phyloP scores from a whole-genome alignment of 2,329 filamentous ascomycete species.

The Fusarium sp. region DNA sequence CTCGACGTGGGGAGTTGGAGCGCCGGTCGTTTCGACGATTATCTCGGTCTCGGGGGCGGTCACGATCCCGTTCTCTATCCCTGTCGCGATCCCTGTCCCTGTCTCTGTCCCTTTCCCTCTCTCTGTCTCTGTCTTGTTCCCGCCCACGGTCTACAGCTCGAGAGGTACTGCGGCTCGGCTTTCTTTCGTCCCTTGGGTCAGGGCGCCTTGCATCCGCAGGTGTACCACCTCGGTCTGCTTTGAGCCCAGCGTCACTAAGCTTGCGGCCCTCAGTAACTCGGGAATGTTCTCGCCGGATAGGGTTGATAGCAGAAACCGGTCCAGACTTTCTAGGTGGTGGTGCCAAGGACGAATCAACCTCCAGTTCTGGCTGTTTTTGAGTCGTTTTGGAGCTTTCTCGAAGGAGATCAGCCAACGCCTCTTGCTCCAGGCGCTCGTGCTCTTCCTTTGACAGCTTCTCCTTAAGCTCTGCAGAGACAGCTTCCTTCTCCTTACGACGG shows the following conservation, averaged over 20 bases:
- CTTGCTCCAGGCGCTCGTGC: slow-evolving; percentile 63
- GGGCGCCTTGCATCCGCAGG: slow-evolving; percentile 43
- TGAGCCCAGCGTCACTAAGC: slow-evolving; percentile 44
- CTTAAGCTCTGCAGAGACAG: slow-evolving; percentile 56
- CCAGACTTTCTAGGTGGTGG: slow-evolving; percentile 62
- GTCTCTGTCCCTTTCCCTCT: slow-evolving; percentile 38
- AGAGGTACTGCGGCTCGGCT: slow-evolving; percentile 48
- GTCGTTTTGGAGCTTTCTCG: slow-evolving; percentile 64
- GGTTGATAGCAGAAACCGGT: slow-evolving; percentile 66
- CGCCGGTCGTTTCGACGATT: slow-evolving; percentile 47
- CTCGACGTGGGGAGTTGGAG: slow-evolving; percentile 51
- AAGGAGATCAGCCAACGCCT: slow-evolving; percentile 65
- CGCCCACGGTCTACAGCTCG: slow-evolving; percentile 40
- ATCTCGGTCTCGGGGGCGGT: slow-evolving; percentile 41
- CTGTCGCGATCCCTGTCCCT: slow-evolving; percentile 40
- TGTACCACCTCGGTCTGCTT: slow-evolving; percentile 49
- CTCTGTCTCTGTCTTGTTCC: slow-evolving; percentile 41
- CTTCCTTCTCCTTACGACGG: slow-evolving; percentile 48
- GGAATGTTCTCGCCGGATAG: slow-evolving; percentile 57
- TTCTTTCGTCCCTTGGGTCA: slow-evolving; percentile 44
- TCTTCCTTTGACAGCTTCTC: slow-evolving; percentile 66
- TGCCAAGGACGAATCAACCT: slow-evolving; percentile 63
- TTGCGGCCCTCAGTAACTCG: slow-evolving; percentile 55
- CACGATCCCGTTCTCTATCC: slow-evolving; percentile 41
- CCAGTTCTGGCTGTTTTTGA: slow-evolving; percentile 61